A percentile compares a stretch with the other conserved stretches of the same genome.
phyloP scores from a whole-genome alignment of 768 basidiomycete species.

The Mycena kentingensis region DNA sequence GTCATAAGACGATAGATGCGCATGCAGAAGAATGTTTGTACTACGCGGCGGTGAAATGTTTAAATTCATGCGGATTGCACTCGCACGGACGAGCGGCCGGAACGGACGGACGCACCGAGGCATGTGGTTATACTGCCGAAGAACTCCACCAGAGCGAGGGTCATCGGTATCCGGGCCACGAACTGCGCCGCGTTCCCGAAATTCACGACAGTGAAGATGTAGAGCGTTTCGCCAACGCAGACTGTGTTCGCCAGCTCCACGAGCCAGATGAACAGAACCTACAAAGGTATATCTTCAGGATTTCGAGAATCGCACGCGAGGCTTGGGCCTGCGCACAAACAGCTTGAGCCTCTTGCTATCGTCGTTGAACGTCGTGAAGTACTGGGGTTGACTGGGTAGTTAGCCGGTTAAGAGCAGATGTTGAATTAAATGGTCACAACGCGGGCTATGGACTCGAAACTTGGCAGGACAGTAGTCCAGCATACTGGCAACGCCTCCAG shows the following conservation, averaged over 20 bases:
- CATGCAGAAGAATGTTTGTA: conserved; percentile 10
- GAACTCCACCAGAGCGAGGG: not conserved
- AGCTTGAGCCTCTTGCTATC: not conserved
- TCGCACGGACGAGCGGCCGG: not conserved
- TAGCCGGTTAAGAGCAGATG: no score
- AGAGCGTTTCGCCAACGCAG: conserved; percentile 5
- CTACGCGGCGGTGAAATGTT: not conserved
- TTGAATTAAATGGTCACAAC: no score
- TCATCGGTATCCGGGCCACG: not conserved
- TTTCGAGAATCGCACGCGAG: no score
- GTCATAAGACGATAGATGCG: conserved; percentile 6
- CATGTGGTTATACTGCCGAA: not conserved
- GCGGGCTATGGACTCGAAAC: no score
- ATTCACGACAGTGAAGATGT: not conserved
- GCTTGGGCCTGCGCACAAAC: not conserved
- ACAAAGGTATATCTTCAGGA: not conserved
- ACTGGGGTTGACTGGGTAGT: no score
- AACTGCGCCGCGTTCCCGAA: not conserved
- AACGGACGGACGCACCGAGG: not conserved
- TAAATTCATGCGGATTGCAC: not conserved
- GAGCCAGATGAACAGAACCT: not conserved
- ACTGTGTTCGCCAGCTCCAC: not conserved
- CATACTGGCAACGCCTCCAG: no score
- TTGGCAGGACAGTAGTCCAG: no score
- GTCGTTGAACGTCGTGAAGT: not conserved